These are phyloP conservation scores for Pezicula radicicola DNA, from an alignment of 2,329 filamentous ascomycete species.

Conservation along the genomic window DNA sequence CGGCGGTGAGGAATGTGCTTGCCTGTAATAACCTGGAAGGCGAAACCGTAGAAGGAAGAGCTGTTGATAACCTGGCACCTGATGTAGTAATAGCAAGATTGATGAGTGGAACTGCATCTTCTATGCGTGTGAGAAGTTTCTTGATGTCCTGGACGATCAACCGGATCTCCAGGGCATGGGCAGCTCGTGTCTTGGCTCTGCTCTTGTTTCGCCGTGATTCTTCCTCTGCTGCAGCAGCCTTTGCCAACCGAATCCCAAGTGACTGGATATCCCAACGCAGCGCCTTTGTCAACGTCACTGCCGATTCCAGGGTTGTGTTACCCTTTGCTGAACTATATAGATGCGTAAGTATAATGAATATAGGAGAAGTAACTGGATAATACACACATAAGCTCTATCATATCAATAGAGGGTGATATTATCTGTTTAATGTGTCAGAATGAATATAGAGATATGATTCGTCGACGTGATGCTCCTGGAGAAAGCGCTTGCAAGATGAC, in stretches of 20 bases:
- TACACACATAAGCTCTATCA: slow-evolving; percentile 81
- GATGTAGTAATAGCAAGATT: slow-evolving; percentile 94
- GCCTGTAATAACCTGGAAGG: slow-evolving; percentile 89
- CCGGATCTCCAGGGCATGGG: slow-evolving; percentile 63
- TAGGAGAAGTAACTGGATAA: slow-evolving; percentile 27
- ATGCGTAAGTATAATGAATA: slow-evolving; percentile 14
- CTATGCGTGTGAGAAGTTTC: slow-evolving; percentile 71
- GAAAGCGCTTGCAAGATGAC: slow-evolving; percentile 16
- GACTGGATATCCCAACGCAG: slow-evolving; percentile 80
- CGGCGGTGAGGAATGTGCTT: slow-evolving; percentile 83
- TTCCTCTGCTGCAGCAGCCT: slow-evolving; percentile 64
- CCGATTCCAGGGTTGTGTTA: slow-evolving; percentile 81
- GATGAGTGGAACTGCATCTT: slow-evolving; percentile 86
- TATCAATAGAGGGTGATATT: slow-evolving; percentile 84
- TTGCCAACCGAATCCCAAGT: slow-evolving; percentile 72
- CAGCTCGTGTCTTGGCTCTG: slow-evolving; percentile 46
- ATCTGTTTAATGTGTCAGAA: slow-evolving; percentile 48
- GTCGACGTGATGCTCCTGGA: neutral
- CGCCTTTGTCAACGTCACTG: slow-evolving; percentile 76
- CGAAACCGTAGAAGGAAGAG: slow-evolving; percentile 77
- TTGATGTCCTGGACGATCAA: slow-evolving; percentile 74
- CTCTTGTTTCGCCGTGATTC: slow-evolving; percentile 37
- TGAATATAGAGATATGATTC: neutral
- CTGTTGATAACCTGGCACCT: slow-evolving; percentile 79
- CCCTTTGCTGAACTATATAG: slow-evolving; percentile 59